A percentile compares a stretch with the other conserved stretches of the same genome.
These are phyloP conservation scores for Lindgomyces ingoldianus DNA, from an alignment of 495 filamentous ascomycete species.

Conservation along the genomic window DNA sequence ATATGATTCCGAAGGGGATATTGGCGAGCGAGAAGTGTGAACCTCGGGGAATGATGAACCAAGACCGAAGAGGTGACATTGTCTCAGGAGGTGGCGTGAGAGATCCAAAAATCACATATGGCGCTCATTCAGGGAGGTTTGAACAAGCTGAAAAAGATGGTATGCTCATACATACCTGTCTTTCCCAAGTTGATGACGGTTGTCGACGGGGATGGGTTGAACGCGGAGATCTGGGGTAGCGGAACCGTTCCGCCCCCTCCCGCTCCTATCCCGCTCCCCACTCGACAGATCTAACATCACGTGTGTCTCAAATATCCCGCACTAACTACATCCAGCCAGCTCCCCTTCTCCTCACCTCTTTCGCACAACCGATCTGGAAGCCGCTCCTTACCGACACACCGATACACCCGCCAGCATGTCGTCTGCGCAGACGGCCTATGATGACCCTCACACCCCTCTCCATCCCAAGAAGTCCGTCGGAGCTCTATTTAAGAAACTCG, in stretches of 20 bases:
- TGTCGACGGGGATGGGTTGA: not conserved
- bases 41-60: slow-evolving; percentile 64
- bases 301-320: not conserved
- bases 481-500: slow-evolving; percentile 25
- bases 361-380: not conserved
- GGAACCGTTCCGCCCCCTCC: not conserved
- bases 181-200: not conserved
- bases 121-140: slow-evolving; percentile 1
- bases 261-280: not conserved
- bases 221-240: slow-evolving; percentile 1
- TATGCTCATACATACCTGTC: too few species aligned
- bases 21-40: slow-evolving; percentile 85
- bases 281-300: not conserved
- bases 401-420: too few species aligned
- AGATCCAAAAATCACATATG: not conserved
- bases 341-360: not conserved
- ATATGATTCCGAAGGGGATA: slow-evolving; percentile 91
- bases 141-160: too few species aligned
- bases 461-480: slow-evolving; percentile 25
- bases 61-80: slow-evolving; percentile 59
- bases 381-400: slow-evolving; percentile 27
- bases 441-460: slow-evolving; percentile 36
- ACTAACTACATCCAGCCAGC: not conserved
- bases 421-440: slow-evolving; percentile 25
- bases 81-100: not conserved